A percentile compares a stretch with the other conserved stretches of the same genome.
Evolutionary conservation across 345 rosid species (phyloP).

Genomic region (Populus pruinosa): DNA sequence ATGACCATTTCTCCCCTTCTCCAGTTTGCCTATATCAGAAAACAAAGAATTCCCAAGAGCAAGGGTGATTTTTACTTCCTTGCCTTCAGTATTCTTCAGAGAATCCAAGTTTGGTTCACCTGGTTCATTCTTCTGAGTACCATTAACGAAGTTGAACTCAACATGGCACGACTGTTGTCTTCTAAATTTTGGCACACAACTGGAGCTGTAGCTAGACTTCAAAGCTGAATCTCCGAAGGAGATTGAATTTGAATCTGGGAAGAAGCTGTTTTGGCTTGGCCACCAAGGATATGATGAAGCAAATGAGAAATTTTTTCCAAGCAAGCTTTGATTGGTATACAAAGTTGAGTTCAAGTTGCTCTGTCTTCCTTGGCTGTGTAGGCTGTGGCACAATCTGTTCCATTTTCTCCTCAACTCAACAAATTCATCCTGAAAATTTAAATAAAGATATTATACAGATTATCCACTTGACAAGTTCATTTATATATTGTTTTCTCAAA

Average conservation of each 20-base stretch:
- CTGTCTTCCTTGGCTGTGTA: conserved; percentile 41
- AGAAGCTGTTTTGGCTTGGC: conserved; percentile 42
- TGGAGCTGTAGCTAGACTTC: conserved; percentile 33
- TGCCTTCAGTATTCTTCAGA: conserved; percentile 52
- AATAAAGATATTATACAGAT: not conserved
- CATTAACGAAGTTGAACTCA: conserved; percentile 52
- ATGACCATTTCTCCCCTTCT: conserved; percentile 26
- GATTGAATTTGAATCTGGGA: conserved; percentile 42
- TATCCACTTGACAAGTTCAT: not conserved
- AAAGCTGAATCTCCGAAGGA: conserved; percentile 42
- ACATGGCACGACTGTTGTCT: conserved; percentile 64
- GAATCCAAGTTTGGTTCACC: conserved; percentile 56
- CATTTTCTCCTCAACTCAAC: conserved; percentile 61
- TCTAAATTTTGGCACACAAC: conserved; percentile 58
- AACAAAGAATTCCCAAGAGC: conserved; percentile 57
- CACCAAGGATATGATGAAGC: conserved; percentile 49
- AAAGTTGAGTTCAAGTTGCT: conserved; percentile 9
- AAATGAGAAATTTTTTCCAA: conserved; percentile 28
- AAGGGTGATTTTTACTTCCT: conserved; percentile 70
- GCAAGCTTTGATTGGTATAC: conserved; percentile 24
- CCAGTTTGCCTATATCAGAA: conserved; percentile 36
- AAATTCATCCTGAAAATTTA: conserved; percentile 49
- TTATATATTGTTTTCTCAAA: too few species aligned
- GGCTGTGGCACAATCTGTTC: conserved; percentile 62
- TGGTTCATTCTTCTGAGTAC: conserved; percentile 25